Evolutionary conservation across 164 flowering plant genomes (phyloP), one percentile per base, ranked within the genome.

Genomic region (Umbilicus rupestris): DNA sequence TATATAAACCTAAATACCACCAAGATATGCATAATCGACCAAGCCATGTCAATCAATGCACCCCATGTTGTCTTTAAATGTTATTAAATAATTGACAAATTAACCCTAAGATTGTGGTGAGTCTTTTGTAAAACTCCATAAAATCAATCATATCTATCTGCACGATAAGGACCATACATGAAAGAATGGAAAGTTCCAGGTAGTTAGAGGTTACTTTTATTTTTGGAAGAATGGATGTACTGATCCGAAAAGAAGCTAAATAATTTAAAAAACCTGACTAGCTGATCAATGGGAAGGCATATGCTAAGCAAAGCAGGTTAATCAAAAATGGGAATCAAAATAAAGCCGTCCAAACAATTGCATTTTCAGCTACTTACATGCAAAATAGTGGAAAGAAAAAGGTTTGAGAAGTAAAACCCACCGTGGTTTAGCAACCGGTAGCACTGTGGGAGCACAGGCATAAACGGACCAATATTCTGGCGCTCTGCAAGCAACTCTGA

Each of bases 341-440:
- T 29, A 29, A 24, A 55, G 15, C 60, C 22, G 60, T 29, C 28
- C 26, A 9, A 4, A 3, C 22, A 52, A 62, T 46, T 39, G 42
- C 28, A 52, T 33, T 37, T 20, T 33, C 31, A 67, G 22, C 10
- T 49, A 67, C 39, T 19, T 41, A 30, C 0, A 26, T 17, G 28
- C 16, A 19, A 30, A 47, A 30, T 11, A 28, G 33, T 33, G 46
- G 14, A 41, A 68, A 45, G 30, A 20, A 49, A 39, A 55, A 50
- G 45, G 33, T 29, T 44, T 26, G 28, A n/a, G 20, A n/a, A 59
- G 22, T 41, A 57, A 81, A 65, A 66, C 91, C 78, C 64, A 94
- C 99, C 99, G 74, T 91, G 95, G 74, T 79, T 91, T 80, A 94
- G 74, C 80, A 94, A 78, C 31, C 96, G 82, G 65, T 73, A 85